A percentile compares a stretch with the other conserved stretches of the same genome.
Conservation (phyloP, 169 alveolate species). For the Eimeria sp. region DNA sequence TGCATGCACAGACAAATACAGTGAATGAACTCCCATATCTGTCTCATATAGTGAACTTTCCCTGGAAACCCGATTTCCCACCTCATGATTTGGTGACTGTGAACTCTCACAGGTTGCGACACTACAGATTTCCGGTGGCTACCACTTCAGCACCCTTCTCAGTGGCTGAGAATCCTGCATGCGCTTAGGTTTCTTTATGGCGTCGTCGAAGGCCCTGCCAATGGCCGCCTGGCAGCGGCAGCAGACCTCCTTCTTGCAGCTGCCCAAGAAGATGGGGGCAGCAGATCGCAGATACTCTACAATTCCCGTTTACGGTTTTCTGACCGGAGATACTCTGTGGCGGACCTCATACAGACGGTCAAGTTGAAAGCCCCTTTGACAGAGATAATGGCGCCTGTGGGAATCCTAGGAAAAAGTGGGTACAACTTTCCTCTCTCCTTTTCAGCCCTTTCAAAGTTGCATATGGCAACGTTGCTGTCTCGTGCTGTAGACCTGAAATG, state of each 20-base stretch:
- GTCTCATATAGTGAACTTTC: neutral
- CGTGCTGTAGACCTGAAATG: constrained; percentile 74
- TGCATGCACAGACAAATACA: neutral
- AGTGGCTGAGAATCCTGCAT: neutral
- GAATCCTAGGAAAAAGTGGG: neutral
- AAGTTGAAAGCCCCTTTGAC: constrained; percentile 15
- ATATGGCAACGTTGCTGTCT: constrained; percentile 37
- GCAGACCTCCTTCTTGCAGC: constrained; percentile 41
- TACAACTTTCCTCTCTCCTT: neutral
- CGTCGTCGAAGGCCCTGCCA: constrained; percentile 44
- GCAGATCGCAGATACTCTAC: neutral
- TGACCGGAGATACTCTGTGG: constrained; percentile 46
- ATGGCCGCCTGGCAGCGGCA: constrained; percentile 29
- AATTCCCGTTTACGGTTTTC: constrained; percentile 57
- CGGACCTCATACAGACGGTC: neutral
- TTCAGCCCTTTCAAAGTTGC: constrained; percentile 28
- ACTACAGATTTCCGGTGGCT: neutral
- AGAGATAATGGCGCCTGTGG: constrained; percentile 20
- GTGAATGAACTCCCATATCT: neutral
- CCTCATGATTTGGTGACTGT: neutral
- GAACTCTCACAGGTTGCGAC: neutral
- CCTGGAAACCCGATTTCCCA: neutral
- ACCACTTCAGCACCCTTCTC: neutral
- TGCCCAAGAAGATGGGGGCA: constrained; percentile 16
- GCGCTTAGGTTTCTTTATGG: constrained; percentile 43